Evolutionary conservation across 768 basidiomycete genomes (phyloP).

Genomic region (Macrolepiota albuminosa): DNA sequence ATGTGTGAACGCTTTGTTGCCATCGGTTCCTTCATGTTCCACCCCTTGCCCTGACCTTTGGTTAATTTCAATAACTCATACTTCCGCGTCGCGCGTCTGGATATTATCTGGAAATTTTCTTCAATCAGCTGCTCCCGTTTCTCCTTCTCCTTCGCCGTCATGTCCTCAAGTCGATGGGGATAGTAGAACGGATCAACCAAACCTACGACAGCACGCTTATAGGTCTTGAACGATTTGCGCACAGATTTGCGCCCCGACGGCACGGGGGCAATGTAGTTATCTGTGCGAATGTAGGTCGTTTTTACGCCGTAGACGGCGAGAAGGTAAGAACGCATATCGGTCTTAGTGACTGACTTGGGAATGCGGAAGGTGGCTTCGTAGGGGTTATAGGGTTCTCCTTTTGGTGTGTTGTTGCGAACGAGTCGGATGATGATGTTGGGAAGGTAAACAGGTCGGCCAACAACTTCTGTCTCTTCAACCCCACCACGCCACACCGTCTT

Average conservation of each 20-base stretch:
- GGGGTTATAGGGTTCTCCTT: constrained; percentile 83
- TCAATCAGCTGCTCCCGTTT: constrained; percentile 61
- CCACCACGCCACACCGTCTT: constrained; percentile 34
- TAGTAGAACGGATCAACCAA: constrained; percentile 93
- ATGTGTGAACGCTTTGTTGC: constrained; percentile 44
- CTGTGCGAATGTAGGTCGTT: constrained; percentile 94
- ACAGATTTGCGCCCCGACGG: constrained; percentile 24
- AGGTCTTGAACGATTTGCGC: constrained; percentile 48
- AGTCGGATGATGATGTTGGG: constrained; percentile 83
- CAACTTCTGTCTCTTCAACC: constrained; percentile 43
- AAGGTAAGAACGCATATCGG: constrained; percentile 85
- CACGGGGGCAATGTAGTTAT: constrained; percentile 72
- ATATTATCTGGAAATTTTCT: constrained; percentile 48
- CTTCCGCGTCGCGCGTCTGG: constrained; percentile 29
- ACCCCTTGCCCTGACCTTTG: constrained; percentile 35
- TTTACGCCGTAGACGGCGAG: constrained; percentile 80
- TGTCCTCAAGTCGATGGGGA: constrained; percentile 76
- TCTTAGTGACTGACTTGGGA: constrained; percentile 87
- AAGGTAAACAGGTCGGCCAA: constrained; percentile 83
- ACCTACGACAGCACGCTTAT: constrained; percentile 91
- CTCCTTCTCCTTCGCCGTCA: constrained; percentile 51
- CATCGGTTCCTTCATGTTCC: constrained; percentile 37
- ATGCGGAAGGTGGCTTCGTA: constrained; percentile 94
- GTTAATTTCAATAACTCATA: constrained; percentile 34
- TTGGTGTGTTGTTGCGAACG: constrained; percentile 76